Conservation (phyloP, 73 alveolate species). For the Diophrys appendiculata region DNA sequence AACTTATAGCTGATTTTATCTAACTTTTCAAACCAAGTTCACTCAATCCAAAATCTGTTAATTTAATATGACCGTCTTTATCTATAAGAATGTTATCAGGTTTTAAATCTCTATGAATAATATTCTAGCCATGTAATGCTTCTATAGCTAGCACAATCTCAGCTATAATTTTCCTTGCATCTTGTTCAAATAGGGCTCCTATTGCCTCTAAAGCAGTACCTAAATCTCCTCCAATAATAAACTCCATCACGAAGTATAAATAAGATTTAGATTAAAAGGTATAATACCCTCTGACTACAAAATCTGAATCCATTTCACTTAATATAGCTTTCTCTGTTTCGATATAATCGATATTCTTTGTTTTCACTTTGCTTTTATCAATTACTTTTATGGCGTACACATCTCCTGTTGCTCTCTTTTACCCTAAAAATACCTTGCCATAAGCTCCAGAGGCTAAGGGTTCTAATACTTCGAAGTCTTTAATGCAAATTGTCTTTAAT, state of each 20-base stretch:
- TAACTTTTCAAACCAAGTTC: neutral
- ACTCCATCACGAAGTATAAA: constrained; percentile 59
- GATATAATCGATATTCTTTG: neutral
- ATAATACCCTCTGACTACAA: constrained; percentile 57
- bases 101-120: constrained; percentile 47
- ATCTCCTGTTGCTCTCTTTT: neutral
- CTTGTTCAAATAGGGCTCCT: constrained; percentile 14
- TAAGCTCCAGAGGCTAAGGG: neutral
- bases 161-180: neutral
- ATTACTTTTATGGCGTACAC: neutral
- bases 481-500: neutral
- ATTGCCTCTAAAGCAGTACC: neutral
- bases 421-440: constrained; percentile 1
- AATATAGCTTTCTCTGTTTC: constrained; percentile 41
- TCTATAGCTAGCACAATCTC: constrained; percentile 39
- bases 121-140: constrained; percentile 16
- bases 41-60: constrained; percentile 39
- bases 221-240: constrained; percentile 41
- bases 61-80: constrained; percentile 31
- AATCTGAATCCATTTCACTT: constrained; percentile 40
- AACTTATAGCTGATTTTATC: neutral
- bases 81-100: constrained; percentile 45
- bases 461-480: neutral
- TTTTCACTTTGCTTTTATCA: neutral
- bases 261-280: constrained; percentile 37